A percentile compares a stretch with the other conserved stretches of the same genome.
phyloP scores from a whole-genome alignment of 2,329 filamentous ascomycete genomes.

The Fusarium devonianum region DNA sequence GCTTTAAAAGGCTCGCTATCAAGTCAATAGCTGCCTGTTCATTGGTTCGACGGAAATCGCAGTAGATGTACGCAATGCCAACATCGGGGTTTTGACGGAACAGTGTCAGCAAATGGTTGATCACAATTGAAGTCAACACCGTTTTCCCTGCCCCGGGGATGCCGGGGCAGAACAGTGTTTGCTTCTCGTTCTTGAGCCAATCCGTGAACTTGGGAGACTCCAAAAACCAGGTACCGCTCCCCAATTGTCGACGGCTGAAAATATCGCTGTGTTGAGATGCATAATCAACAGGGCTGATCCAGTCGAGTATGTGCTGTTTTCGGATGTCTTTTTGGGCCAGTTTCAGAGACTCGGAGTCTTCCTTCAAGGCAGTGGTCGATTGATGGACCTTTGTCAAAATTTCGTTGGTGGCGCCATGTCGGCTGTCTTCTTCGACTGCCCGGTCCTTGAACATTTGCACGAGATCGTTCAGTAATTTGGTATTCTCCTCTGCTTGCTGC shows the following conservation, averaged over 20 bases:
- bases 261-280: background rate
- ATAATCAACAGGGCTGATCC: constrained; percentile 6
- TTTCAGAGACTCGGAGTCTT: too few species aligned
- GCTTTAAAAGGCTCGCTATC: background rate
- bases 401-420: too few species aligned
- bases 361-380: too few species aligned
- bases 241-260: background rate
- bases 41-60: background rate
- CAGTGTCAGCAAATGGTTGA: background rate
- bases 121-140: background rate
- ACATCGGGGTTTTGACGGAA: background rate
- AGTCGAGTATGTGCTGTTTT: background rate
- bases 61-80: constrained; percentile 3
- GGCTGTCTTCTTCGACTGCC: background rate
- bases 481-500: background rate
- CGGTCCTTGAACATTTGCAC: background rate
- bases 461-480: background rate
- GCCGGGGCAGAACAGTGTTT: constrained; percentile 1
- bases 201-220: background rate
- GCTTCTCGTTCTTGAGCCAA: background rate
- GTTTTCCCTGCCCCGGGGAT: constrained; percentile 12
- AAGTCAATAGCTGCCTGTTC: background rate
- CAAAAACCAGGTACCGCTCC: constrained; percentile 5
- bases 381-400: too few species aligned
- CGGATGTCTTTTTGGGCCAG: background rate